phyloP scores from a whole-genome alignment of 148 eudicot species.

The Selenicereus undatus region DNA sequence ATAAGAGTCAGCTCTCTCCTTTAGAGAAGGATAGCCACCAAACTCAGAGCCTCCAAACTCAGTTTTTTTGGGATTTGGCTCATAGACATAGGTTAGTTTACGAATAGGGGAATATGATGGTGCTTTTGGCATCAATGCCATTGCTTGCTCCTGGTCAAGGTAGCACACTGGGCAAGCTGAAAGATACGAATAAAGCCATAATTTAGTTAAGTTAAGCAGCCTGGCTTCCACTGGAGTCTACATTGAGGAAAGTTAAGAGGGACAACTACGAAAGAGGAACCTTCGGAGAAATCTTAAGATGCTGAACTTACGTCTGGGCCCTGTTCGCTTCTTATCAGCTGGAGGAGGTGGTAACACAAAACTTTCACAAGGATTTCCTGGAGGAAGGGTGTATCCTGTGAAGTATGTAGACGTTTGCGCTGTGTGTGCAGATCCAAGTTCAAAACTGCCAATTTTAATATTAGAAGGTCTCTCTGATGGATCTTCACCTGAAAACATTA shows the following conservation, averaged over 20 bases:
- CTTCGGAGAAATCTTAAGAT: background rate
- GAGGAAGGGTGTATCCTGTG: slow-evolving; percentile 84
- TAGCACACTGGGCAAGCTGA: slow-evolving; percentile 99
- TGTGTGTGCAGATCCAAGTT: slow-evolving; percentile 8
- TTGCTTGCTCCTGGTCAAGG: slow-evolving; percentile 76
- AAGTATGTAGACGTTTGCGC: slow-evolving; percentile 46
- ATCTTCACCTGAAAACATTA: slow-evolving; percentile 51
- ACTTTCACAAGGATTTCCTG: slow-evolving; percentile 88
- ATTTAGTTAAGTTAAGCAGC: slow-evolving; percentile 1
- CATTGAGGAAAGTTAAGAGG: background rate
- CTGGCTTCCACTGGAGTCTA: background rate
- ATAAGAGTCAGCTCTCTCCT: slow-evolving; percentile 77
- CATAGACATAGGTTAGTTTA: slow-evolving; percentile 66
- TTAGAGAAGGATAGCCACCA: slow-evolving; percentile 91
- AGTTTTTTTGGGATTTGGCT: slow-evolving; percentile 52
- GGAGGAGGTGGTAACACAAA: slow-evolving; percentile 95
- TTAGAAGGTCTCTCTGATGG: slow-evolving; percentile 31
- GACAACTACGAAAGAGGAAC: background rate
- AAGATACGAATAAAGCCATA: slow-evolving; percentile 4
- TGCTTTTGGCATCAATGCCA: slow-evolving; percentile 69
- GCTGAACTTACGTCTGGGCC: slow-evolving; percentile 82
- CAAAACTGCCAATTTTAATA: slow-evolving; percentile 24
- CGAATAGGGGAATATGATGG: slow-evolving; percentile 81
- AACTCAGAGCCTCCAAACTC: slow-evolving; percentile 99
- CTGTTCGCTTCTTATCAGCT: slow-evolving; percentile 81